These are phyloP conservation scores for Ophiostoma ips DNA, from an alignment of 2,329 filamentous ascomycete genomes.

Conservation along the genomic window DNA sequence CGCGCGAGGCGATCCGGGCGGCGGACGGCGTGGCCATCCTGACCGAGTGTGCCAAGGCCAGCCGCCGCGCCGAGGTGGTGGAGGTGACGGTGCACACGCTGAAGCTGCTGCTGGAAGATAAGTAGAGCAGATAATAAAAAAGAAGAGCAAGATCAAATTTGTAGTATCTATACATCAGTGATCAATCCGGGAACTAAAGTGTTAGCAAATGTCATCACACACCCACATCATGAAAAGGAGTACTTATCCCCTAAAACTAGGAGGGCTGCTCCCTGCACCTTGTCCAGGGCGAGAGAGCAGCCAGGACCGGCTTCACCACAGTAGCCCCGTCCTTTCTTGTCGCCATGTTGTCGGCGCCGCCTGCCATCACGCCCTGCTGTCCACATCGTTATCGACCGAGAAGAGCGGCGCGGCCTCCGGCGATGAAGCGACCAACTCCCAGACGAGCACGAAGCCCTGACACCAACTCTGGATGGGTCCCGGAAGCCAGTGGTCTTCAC, in stretches of 20 bases:
- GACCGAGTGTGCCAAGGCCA: conserved; percentile 55
- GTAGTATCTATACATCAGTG: too few relatives aligned
- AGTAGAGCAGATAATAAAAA: conserved; percentile 1
- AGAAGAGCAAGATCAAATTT: neutral
- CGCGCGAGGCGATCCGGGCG: conserved; percentile 44
- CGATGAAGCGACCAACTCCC: conserved; percentile 20
- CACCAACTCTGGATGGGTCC: conserved; percentile 87
- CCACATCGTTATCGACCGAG: neutral
- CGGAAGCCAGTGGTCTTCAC: conserved; percentile 21
- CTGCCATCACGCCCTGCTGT: neutral
- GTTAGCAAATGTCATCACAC: neutral
- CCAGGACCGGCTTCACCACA: conserved; percentile 29
- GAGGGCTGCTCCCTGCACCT: conserved; percentile 34
- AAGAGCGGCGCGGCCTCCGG: neutral
- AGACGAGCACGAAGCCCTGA: conserved; percentile 92
- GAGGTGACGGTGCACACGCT: conserved; percentile 58
- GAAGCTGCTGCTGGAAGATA: conserved; percentile 44
- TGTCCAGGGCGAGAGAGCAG: conserved; percentile 34
- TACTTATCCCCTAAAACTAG: conserved; percentile 36
- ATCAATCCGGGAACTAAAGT: neutral
- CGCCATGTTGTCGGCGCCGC: too few relatives aligned
- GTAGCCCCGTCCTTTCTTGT: conserved; percentile 23
- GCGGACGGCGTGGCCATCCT: conserved; percentile 53
- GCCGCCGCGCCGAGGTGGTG: conserved; percentile 54
- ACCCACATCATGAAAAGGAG: neutral